phyloP scores from a whole-genome alignment of 2,329 filamentous ascomycete genomes.

The Venturia nashicola region DNA sequence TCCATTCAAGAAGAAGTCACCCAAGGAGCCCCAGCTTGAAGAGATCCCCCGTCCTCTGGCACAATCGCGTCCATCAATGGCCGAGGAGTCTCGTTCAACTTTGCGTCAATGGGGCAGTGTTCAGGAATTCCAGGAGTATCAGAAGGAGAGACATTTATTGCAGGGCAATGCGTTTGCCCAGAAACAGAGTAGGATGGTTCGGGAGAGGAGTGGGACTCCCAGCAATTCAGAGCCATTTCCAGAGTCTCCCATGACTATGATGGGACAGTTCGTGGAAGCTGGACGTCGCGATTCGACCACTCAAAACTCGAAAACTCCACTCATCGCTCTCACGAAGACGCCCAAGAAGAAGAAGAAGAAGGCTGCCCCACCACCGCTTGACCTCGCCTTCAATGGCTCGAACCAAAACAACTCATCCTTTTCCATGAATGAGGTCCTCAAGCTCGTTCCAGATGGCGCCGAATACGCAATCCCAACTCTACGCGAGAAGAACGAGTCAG shows the following conservation, averaged over 20 bases:
- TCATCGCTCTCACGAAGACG: background rate
- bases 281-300: background rate
- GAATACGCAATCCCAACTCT: background rate
- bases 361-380: background rate
- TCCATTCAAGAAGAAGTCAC: constrained; percentile 5
- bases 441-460: constrained; percentile 5
- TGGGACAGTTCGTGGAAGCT: constrained; percentile 1
- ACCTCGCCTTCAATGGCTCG: background rate
- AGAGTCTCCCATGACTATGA: background rate
- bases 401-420: background rate
- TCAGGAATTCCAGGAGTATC: constrained; percentile 7
- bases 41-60: background rate
- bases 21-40: background rate
- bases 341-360: constrained; percentile 5
- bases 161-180: constrained; percentile 5
- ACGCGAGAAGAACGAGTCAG: constrained; percentile 1
- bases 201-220: background rate
- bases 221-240: background rate
- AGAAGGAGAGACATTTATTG: constrained; percentile 2
- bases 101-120: constrained; percentile 4
- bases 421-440: background rate
- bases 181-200: background rate
- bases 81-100: background rate
- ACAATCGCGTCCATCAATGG: no score
- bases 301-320: background rate